Base-by-base conservation (phyloP, 2,329 filamentous ascomycete species). In the Penicillium sp. region DNA sequence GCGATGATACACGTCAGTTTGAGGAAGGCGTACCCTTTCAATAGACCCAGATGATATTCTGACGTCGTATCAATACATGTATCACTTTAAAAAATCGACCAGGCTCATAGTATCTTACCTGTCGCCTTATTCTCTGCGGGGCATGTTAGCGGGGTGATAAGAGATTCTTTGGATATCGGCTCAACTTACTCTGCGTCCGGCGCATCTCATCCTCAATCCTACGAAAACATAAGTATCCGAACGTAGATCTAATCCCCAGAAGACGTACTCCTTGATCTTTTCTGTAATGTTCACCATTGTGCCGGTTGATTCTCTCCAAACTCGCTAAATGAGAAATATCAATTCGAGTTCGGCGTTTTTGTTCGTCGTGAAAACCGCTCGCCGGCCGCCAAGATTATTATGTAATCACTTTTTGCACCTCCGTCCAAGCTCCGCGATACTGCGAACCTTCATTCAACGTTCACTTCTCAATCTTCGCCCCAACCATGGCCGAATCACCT, bases 141-240 rank as follows among this genome's bases (percentile, higher is more conserved):
- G 44, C 58, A 62, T 73, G 74, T 64, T 64, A 67, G 64, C 58
- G 61, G 63, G 66, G 65, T 67, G 55, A 60, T 45, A 51, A 42
- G 53, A 18, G 54, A 31, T n/a, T n/a, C n/a, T 42, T 50, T 53
- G 49, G 55, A 51, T 35, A 49, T 27, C 23, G 48, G 52, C 12
- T 41, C 15, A 40, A 68, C 85, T 81, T 85, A 96, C 93, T 99
- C 81, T 99, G 94, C 69, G 94, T 99, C 86, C 85, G 93, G 75
- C 85, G 88, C 94, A 99, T 99, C 88, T 99, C 94, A 79, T 96
- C 92, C 85, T 99, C 94, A 70, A 99, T 99, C 87, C 93, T 97
- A 66, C 8, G 69, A 25, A 47, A 46, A 45, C 4, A 40, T 40
- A 18, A 40, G n/a, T 4, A 49, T 43, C 25, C 26, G 12, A 14